Base-by-base conservation (phyloP, 495 filamentous ascomycete species). In the Podospora fimiseda region DNA sequence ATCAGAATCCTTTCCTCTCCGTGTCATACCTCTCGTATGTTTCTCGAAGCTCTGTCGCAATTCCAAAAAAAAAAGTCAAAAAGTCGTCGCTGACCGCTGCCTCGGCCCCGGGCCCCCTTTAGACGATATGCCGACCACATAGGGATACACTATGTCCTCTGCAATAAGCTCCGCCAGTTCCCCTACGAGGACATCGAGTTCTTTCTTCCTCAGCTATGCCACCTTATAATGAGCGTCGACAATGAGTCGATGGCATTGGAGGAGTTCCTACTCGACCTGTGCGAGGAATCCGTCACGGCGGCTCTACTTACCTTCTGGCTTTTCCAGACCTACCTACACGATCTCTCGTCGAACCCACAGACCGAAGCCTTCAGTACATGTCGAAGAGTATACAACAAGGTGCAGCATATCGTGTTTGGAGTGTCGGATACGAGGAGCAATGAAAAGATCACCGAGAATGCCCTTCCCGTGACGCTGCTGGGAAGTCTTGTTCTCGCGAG, bases 201-300 rank as follows among this genome's bases (percentile, higher is more conserved):
- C 79, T 89, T 88, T 71, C 78, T 89, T 16, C 86, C 86, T 42
- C 86, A 87, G 68, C 73, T 89, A 71, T 89, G 86, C 68, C 86
- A 89, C 71, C 79, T 89, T 51, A 76, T 87, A 59, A 81, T 89
- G 55, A 87, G 82, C 69, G 77, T 88, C 67, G 82, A 89, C 70
- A 88, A 88, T 71, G 86, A 89, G 72, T 88, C 85, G 46, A 88
- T 89, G 83, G 86, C 86, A 19, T 66, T 89, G 68, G 86, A 89
- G 68, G 86, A 89, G 65, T 89, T 89, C 60, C 79, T 89, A 60
- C 72, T 88, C 58, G 86, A 89, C 65, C 71, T 89, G 22, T 89
- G 86, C 67, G 84, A 89, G 64, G 84, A 88, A 70, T 88, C 85
- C 7, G 86, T 87, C 53, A 88, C 85, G 59, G 85, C 83, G 41